Base-by-base conservation (phyloP, 2,329 filamentous ascomycete genomes). In the Ustulina deusta region DNA sequence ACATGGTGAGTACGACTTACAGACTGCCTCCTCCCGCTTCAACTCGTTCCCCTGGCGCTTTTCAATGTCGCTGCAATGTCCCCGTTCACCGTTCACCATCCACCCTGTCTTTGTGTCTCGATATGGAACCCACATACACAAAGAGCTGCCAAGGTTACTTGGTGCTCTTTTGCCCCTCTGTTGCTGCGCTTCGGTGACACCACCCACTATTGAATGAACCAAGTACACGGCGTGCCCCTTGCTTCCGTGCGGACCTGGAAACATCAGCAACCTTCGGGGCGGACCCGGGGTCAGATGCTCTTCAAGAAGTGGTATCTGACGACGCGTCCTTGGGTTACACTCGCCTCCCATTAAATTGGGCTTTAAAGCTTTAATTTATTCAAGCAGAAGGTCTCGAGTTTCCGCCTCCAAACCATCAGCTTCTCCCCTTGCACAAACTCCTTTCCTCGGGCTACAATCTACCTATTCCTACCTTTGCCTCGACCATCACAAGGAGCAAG, bases 1-100 rank as follows among this genome's bases (percentile, higher is more conserved):
- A 94, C 82, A 92, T 94, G 89, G 92, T 92, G 83, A 89, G 91
- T 90, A 66, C 48, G 17, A 36, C 44, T 62, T n/a, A n/a, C n/a
- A n/a, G 38, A 27, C 55, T 29, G 58, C 36, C 32, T 57, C 38
- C 49, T 57, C 51, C 38, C 34, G 61, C 32, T 29, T 48, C 60
- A 25, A 59, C 65, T 55, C 44, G 25, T 17, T 57, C 1, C 13
- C 38, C 54, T 44, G 17, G 20, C 27, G 36, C 49, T 54, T 46
- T n/a, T 46, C 49, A 34, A 32, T 49, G 22, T 51, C 46, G 54
- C 63, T 61, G 48, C 52, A 49, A 59, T 40, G 61, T 66, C 36
- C 57, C n/a, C n/a, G n/a, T n/a, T n/a, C n/a, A n/a, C n/a, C n/a
- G n/a, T n/a, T n/a, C n/a, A n/a, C n/a, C 54, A 20, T 42, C 42